Evolutionary conservation across 2,329 filamentous ascomycete genomes (phyloP).

Genomic region (Aspergillus sp.): DNA sequence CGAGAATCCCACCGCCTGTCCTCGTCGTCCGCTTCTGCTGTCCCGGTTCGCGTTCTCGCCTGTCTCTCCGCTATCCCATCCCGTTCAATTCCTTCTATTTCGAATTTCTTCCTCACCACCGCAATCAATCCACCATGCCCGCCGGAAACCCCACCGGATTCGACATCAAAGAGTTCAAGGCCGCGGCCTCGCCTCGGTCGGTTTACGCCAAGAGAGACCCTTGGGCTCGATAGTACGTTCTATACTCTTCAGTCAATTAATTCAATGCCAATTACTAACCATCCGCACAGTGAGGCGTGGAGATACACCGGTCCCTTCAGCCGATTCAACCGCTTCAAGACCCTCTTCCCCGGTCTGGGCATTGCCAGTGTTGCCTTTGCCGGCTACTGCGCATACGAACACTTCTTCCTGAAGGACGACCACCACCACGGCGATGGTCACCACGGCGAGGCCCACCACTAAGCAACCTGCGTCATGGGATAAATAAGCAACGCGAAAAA

Average conservation of each 20-base stretch:
- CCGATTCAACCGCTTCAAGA: conserved; percentile 83
- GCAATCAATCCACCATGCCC: conserved; percentile 42
- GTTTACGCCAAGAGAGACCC: conserved; percentile 51
- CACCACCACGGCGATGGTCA: conserved; percentile 57
- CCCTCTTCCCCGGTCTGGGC: conserved; percentile 82
- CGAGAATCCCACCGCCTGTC: conserved; percentile 5
- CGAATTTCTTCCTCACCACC: neutral
- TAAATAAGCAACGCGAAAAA: conserved; percentile 1
- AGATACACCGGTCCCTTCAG: conserved; percentile 86
- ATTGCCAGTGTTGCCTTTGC: conserved; percentile 89
- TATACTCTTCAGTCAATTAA: neutral
- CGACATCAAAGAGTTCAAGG: conserved; percentile 75
- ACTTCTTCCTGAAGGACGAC: conserved; percentile 73
- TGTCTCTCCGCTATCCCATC: no score
- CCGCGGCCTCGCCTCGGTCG: conserved; percentile 59
- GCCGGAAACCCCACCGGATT: conserved; percentile 79
- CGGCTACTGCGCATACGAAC: conserved; percentile 83
- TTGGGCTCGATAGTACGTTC: conserved; percentile 57
- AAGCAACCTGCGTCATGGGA: conserved; percentile 7
- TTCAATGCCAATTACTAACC: conserved; percentile 12
- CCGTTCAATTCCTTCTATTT: no score
- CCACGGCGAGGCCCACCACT: conserved; percentile 55
- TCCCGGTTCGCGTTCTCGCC: no score
- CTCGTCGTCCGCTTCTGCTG: neutral
- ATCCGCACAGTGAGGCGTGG: conserved; percentile 74